Evolutionary conservation across 2,329 filamentous ascomycete species (phyloP), one percentile per base, ranked within the genome.

Genomic region (Monosporascus ibericus): DNA sequence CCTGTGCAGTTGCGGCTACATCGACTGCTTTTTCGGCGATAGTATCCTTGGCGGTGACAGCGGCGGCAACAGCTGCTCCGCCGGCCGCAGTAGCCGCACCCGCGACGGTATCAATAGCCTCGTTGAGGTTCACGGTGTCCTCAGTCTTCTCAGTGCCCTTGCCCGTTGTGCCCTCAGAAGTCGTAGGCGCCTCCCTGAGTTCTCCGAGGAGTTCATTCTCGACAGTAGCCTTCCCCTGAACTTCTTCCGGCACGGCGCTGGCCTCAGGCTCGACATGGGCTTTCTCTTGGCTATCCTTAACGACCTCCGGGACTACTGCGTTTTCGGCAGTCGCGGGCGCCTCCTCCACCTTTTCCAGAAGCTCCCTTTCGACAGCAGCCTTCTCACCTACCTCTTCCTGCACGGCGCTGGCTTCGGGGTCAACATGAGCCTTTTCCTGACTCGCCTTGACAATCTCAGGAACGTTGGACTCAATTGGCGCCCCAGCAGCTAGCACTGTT

Each of bases 221-320:
- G 4, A 90, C 77, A 53, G 78, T 75, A 53, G 80, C 81, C 80
- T 91, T 91, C 62, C 88, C 87, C 60, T 77, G 69, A 7, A 91
- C 85, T 63, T 87, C 86, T 40, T 79, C 75, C 27, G 81, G 71
- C 53, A 83, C 75, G 38, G 78, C 85, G 59, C 84, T 85, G 9
- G 88, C 86, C 66, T 90, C 87, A n/a, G 86, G 81, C 6, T 76
- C 72, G 44, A 76, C 74, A 50, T 80, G 70, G 20, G 86, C 86
- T 65, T 84, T 79, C 59, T 84, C 75, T 65, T 91, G 86, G 71
- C 85, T 89, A 63, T 90, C 81, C 64, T 81, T 85, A 49, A 91
- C 87, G 40, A 86, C 70, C 55, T 81, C 78, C 34, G 85, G 85
- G 14, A 81, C 30, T 34, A 34, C 30, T 34, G 30, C 30, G 30